These are phyloP conservation scores for Gossypium turneri DNA, from an alignment of 345 rosid genomes.

Conservation along the genomic window DNA sequence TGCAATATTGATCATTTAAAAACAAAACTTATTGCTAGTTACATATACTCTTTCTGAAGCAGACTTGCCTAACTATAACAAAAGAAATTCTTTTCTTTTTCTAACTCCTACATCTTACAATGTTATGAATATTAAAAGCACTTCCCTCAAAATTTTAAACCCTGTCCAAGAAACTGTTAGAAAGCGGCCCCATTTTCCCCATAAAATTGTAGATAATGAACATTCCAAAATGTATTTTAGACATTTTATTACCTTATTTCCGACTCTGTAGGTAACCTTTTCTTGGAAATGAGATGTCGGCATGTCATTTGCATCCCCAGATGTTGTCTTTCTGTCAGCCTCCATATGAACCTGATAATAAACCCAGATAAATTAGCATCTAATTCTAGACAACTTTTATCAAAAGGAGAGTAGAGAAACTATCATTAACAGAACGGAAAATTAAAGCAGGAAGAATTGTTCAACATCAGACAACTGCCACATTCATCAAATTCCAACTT, in stretches of 20 bases:
- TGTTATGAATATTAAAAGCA: background rate
- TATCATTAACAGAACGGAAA: background rate
- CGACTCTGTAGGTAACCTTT: conserved; percentile 65
- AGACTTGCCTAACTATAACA: background rate
- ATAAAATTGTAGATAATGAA: background rate
- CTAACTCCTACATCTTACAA: background rate
- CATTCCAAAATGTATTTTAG: background rate
- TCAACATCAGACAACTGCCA: background rate
- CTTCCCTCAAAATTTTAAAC: background rate
- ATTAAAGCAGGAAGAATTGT: conserved; percentile 2
- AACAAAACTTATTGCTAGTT: background rate
- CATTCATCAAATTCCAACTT: conserved; percentile 14
- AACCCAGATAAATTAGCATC: background rate
- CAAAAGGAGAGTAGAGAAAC: background rate
- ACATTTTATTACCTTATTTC: conserved; percentile 56
- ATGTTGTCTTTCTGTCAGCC: conserved; percentile 70
- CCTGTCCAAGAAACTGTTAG: background rate
- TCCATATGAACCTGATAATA: conserved; percentile 85
- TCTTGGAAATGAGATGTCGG: conserved; percentile 48
- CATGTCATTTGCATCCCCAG: conserved; percentile 39
- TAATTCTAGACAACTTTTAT: background rate
- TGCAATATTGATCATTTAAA: background rate
- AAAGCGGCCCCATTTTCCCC: background rate
- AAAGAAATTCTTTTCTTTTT: background rate
- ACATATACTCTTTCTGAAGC: background rate